phyloP scores from a whole-genome alignment of 2,329 filamentous ascomycete genomes.

The Parascedosporium putredinis region DNA sequence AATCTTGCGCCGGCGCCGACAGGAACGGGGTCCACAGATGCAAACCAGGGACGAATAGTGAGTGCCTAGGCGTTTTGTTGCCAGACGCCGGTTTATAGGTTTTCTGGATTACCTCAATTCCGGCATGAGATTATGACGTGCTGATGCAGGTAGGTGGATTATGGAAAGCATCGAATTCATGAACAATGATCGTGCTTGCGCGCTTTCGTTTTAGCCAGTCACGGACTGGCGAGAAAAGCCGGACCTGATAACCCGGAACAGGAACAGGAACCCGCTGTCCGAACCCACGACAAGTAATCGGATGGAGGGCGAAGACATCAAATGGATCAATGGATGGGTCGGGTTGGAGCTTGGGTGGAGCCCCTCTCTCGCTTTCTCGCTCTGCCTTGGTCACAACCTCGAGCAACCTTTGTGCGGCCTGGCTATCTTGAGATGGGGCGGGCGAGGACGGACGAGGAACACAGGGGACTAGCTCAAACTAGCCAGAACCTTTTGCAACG shows the following conservation, averaged over 20 bases:
- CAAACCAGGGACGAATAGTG: no score
- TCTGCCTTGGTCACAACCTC: not conserved
- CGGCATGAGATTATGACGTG: constrained; percentile 1
- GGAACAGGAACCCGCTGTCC: not conserved
- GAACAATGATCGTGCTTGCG: not conserved
- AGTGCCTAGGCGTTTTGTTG: no score
- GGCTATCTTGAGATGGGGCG: not conserved
- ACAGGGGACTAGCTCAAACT: not conserved
- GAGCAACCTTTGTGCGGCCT: not conserved
- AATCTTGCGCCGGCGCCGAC: not conserved
- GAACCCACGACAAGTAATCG: not conserved
- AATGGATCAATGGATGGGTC: no score
- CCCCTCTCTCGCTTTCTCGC: no score
- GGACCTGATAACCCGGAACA: not conserved
- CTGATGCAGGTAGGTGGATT: not conserved
- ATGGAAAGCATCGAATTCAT: not conserved
- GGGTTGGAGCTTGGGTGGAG: not conserved
- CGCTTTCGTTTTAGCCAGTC: not conserved
- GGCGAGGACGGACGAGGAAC: not conserved
- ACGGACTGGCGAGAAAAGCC: not conserved
- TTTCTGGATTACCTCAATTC: constrained; percentile 1
- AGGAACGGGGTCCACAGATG: not conserved
- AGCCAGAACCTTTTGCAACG: not conserved
- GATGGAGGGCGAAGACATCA: not conserved
- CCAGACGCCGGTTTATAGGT: not conserved